A percentile compares a stretch with the other conserved stretches of the same genome.
phyloP scores from a whole-genome alignment of 2,329 filamentous ascomycete species.

The Arthrobotrys iridis region DNA sequence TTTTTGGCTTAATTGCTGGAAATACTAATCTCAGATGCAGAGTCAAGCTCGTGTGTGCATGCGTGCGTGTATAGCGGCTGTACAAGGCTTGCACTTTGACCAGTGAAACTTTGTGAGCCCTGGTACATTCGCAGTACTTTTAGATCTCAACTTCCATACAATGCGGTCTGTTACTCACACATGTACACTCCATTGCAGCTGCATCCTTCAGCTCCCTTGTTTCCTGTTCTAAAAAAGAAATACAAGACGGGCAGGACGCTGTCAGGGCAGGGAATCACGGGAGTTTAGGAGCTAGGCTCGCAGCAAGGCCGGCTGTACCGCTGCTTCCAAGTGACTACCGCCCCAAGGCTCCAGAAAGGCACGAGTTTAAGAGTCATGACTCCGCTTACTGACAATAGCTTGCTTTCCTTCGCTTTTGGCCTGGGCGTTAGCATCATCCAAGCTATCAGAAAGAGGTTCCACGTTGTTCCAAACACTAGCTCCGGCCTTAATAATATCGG shows the following conservation, averaged over 20 bases:
- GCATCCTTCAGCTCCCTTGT: not conserved
- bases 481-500: no score
- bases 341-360: conserved; percentile 13
- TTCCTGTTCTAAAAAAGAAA: no score
- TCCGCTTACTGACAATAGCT: conserved; percentile 11
- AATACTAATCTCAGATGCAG: not conserved
- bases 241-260: no score
- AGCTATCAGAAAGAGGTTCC: not conserved
- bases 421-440: not conserved
- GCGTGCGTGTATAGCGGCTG: not conserved
- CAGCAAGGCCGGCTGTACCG: conserved; percentile 11
- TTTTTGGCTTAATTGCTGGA: no score
- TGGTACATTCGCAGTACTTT: no score
- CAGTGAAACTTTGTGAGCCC: not conserved
- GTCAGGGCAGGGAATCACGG: conserved; percentile 18
- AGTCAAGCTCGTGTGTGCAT: no score
- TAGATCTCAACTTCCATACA: no score
- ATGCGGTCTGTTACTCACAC: no score
- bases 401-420: conserved; percentile 12
- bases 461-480: no score
- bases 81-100: conserved; percentile 10
- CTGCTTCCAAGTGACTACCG: conserved; percentile 10
- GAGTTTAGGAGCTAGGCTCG: conserved; percentile 13
- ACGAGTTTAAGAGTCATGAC: conserved; percentile 46
- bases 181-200: not conserved